A percentile compares a stretch with the other conserved stretches of the same genome.
These are phyloP conservation scores for Curvularia verruculosa DNA, from an alignment of 2,329 filamentous ascomycete genomes.

Conservation along the genomic window DNA sequence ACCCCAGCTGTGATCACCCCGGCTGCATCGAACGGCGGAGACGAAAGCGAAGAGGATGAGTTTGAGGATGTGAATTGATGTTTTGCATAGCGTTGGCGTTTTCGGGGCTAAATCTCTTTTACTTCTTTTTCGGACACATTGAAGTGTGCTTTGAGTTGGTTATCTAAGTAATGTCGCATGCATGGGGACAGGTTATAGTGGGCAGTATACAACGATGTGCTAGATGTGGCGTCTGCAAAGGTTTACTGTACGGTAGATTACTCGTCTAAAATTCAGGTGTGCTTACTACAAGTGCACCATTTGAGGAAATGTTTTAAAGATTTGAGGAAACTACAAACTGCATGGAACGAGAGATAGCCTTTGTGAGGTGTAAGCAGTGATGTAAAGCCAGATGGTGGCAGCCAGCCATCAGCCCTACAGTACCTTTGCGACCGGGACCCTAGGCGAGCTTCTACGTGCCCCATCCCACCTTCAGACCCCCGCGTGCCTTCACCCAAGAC, in stretches of 20 bases:
- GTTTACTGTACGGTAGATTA: background rate
- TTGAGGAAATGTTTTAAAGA: background rate
- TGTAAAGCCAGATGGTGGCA: background rate
- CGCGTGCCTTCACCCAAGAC: constrained; percentile 34
- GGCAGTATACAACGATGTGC: background rate
- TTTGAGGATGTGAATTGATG: constrained; percentile 53
- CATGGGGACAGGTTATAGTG: background rate
- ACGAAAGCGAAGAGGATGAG: constrained; percentile 55
- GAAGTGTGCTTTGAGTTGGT: background rate
- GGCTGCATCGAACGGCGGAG: constrained; percentile 52
- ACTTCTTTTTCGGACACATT: background rate
- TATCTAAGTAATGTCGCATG: background rate
- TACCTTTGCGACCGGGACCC: constrained; percentile 19
- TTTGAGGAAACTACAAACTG: background rate
- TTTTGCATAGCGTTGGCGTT: constrained; percentile 25
- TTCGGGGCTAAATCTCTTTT: constrained; percentile 1
- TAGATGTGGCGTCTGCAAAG: background rate
- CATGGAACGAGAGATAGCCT: background rate
- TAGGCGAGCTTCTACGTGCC: constrained; percentile 34
- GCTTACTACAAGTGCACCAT: background rate
- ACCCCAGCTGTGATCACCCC: constrained; percentile 47
- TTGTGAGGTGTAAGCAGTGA: background rate
- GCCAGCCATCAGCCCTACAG: constrained; percentile 12
- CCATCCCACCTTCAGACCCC: constrained; percentile 37
- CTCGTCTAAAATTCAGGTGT: background rate